A percentile compares a stretch with the other conserved stretches of the same genome.
Evolutionary conservation across 2,329 filamentous ascomycete genomes (phyloP).

Genomic region (Claviceps purpurea): DNA sequence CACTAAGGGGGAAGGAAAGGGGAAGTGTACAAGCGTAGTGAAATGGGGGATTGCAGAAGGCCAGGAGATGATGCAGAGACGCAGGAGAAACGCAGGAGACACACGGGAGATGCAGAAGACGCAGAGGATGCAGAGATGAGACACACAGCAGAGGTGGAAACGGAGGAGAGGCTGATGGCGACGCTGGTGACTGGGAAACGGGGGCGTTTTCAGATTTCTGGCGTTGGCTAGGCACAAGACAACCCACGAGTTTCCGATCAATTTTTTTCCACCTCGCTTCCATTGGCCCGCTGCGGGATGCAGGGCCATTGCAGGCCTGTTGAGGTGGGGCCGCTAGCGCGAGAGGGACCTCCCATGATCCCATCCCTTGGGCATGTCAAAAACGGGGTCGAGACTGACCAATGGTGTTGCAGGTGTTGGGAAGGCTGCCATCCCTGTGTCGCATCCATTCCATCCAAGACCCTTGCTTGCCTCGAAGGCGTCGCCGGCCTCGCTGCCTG

Average conservation of each 20-base stretch:
- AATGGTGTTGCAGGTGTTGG: slow-evolving; percentile 2
- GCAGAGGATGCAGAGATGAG: background rate
- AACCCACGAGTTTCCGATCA: slow-evolving; percentile 21
- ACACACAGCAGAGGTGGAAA: background rate
- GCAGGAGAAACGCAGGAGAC: background rate
- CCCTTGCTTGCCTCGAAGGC: background rate
- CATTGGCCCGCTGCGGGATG: slow-evolving; percentile 21
- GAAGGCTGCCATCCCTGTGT: background rate
- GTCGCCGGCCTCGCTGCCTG: background rate
- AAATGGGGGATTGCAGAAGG: background rate
- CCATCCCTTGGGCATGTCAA: slow-evolving; percentile 7
- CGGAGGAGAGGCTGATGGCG: background rate
- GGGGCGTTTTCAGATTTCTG: slow-evolving; percentile 2
- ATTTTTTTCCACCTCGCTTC: slow-evolving; percentile 24
- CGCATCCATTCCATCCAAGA: slow-evolving; percentile 6
- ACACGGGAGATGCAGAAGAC: background rate
- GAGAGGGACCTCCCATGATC: slow-evolving; percentile 13
- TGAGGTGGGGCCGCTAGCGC: slow-evolving; percentile 21
- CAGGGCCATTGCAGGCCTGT: too few species aligned
- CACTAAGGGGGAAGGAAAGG: slow-evolving; percentile 4
- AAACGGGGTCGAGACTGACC: slow-evolving; percentile 4
- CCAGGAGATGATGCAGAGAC: background rate
- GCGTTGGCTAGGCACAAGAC: slow-evolving; percentile 14
- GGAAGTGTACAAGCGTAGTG: background rate
- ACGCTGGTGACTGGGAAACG: background rate